Base-by-base conservation (phyloP, 106 monocot genomes). In the Dactylorhiza incarnata region DNA sequence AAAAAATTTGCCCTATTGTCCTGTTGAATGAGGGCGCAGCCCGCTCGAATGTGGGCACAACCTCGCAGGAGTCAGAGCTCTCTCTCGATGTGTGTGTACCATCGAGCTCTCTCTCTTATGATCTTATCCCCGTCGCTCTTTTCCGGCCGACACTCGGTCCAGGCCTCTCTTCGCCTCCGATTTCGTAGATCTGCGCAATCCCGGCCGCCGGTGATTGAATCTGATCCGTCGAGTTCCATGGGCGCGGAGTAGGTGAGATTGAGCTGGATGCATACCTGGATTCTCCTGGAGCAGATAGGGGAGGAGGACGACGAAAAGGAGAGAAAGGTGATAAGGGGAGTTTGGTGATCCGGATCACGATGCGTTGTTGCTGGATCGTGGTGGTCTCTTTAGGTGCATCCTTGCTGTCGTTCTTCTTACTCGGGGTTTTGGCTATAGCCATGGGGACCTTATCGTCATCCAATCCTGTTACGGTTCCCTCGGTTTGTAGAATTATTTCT, bases 401-500 rank as follows among this genome's bases (percentile, higher is more conserved):
- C 29, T 85, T 89, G 72, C 37, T 86, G 43, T 61, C 91, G 49
- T 87, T 89, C 16, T 84, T 90, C 78, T 7, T 86, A 43, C 68
- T 94, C 16, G 97, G 91, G 45, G 6, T 94, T 13, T 65, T 81
- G 2, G 89, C 78, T 6, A 67, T 99, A 25, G 74, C 55, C 22
- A 55, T 93, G 20, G 93, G 87, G 73, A 73, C 67, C 7, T 82
- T 89, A 53, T 85, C 88, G 15, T 69, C 76, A 9, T 84, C 82
- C 7, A 53, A 72, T 9, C 75, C 89, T 19, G 86, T 94, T 19
- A 86, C 83, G 25, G 77, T 99, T 13, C 82, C 87, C 4, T 70
- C 94, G 37, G 37, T 79, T 9, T 99, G 97, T 78, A 82, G 83
- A 56, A 87, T 99, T 76, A n/a, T 99, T 25, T 94, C 97, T 26